Evolutionary conservation across 2,329 filamentous ascomycete genomes (phyloP), one percentile per base, ranked within the genome.

Genomic region (Phialocephala subalpina): DNA sequence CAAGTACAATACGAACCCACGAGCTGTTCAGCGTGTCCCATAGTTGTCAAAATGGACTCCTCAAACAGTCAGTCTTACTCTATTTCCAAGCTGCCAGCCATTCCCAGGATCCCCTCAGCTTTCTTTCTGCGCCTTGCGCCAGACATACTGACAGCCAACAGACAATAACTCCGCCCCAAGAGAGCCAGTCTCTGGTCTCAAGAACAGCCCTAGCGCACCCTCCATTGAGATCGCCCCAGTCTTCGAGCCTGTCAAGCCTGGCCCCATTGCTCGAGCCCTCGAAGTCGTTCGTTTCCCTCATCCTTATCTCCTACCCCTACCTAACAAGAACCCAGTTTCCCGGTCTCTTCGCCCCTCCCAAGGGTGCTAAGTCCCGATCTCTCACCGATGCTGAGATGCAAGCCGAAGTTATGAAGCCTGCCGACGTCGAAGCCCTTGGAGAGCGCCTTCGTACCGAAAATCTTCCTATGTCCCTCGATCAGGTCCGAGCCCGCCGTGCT

Each of bases 401-500:
- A 25, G 42, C 52, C 14, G 58, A 55, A 9, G 40, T 63, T 49
- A 61, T 66, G 20, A 36, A 22, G 11, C 9, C 27, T 3, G 33
- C 47, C 20, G 38, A 70, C 25, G n/a, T 67, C 25, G 40, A 52
- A 6, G 36, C 61, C 0, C 33, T 67, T n/a, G 52, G 35, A 22
- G 36, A 60, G 5, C 18, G 52, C 14, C 62, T 69, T 14, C 45
- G 45, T 22, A 65, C 14, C 2, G 55, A 63, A 0, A 58, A 57
- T 4, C 35, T 64, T 7, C 70, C 66, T n/a, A 25, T 68, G 27
- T 67, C 67, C 4, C 65, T 73, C 2, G 64, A 65, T 12, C 35
- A 72, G 58, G 70, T 60, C n/a, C 62, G 70, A 7, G 38, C 67
- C 29, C 68, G 68, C 1, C 64, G 70, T 18, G 68, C 65, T 3